Evolutionary conservation across 371 early-diverging fungal genomes (phyloP).

Genomic region (Circinella minor): DNA sequence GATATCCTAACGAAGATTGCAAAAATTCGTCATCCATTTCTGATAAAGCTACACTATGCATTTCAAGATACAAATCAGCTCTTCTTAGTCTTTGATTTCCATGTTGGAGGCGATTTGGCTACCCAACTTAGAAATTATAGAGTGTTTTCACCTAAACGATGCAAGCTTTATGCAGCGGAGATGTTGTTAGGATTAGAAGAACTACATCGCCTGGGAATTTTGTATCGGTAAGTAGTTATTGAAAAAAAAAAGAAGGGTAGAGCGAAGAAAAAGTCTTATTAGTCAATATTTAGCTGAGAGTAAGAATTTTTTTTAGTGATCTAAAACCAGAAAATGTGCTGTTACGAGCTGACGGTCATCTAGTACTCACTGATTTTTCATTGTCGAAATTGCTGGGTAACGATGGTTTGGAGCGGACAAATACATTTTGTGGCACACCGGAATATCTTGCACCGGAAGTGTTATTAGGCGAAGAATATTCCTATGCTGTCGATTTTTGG

Average conservation of each 20-base stretch:
- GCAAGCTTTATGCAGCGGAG: constrained; percentile 83
- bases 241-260: too few relatives aligned
- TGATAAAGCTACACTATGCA: constrained; percentile 89
- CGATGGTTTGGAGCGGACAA: constrained; percentile 61
- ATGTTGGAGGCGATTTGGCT: constrained; percentile 95
- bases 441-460: constrained; percentile 94
- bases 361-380: constrained; percentile 91
- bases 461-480: constrained; percentile 78
- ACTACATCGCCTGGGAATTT: constrained; percentile 85
- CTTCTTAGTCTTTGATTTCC: constrained; percentile 96
- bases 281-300: too few relatives aligned
- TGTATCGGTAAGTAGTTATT: constrained; percentile 67
- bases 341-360: constrained; percentile 77
- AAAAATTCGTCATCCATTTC: constrained; percentile 83
- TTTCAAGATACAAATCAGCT: constrained; percentile 91
- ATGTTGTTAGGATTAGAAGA: constrained; percentile 86
- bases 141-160: constrained; percentile 44
- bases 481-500: constrained; percentile 96
- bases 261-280: too few relatives aligned
- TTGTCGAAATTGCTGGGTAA: constrained; percentile 71
- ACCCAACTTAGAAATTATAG: constrained; percentile 68
- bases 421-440: constrained; percentile 95
- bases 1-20: constrained; percentile 54
- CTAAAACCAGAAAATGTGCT: constrained; percentile 91
- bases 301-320: constrained; percentile 46